Evolutionary conservation across 2,329 filamentous ascomycete species (phyloP), one percentile per base, ranked within the genome.

Genomic region (Ascochyta clinopodiicola): DNA sequence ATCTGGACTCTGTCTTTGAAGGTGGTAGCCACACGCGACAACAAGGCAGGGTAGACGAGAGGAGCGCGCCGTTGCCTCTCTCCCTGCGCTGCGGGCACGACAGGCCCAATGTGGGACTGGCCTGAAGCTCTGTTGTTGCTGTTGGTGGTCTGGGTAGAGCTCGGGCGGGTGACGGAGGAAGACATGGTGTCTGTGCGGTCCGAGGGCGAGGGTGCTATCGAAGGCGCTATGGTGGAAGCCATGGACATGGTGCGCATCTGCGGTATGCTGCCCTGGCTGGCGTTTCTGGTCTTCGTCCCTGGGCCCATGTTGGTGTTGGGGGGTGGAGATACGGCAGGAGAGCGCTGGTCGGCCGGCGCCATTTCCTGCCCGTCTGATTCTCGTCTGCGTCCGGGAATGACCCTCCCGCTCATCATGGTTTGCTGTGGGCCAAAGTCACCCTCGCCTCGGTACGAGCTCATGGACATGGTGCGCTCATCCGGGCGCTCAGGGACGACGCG

Each of bases 381-480:
- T 57, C 85, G 80, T 61, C 83, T 82, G 76, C 90, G 84, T 68
- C 88, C 90, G 2, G 95, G 95, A 63, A 99, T 96, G 19, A 96
- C 84, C 63, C 95, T 86, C 43, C 95, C 95, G 72, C 91, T 96
- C 86, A 94, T 95, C 7, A 92, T 96, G 6, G 93, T 97, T 76
- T 97, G 94, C 35, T 57, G 53, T 5, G 53, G 53, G 12, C 81
- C 78, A 74, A 95, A 89, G 39, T 92, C 89, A 57, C 85, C 84
- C 65, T 96, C 91, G 49, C 89, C 83, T 3, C 88, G 83, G 64
- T 92, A 90, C 9, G 90, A 91, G 5, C 89, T 95, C 88, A 99
- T 89, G 40, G 94, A 96, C 95, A 98, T 98, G 60, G 95, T 88
- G 54, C 95, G 86, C 75, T 98, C 94, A 68, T 96, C 91, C 59